A percentile compares a stretch with the other conserved stretches of the same genome.
Conservation (phyloP, 2,329 filamentous ascomycete genomes). For the Phialophora chinensis region DNA sequence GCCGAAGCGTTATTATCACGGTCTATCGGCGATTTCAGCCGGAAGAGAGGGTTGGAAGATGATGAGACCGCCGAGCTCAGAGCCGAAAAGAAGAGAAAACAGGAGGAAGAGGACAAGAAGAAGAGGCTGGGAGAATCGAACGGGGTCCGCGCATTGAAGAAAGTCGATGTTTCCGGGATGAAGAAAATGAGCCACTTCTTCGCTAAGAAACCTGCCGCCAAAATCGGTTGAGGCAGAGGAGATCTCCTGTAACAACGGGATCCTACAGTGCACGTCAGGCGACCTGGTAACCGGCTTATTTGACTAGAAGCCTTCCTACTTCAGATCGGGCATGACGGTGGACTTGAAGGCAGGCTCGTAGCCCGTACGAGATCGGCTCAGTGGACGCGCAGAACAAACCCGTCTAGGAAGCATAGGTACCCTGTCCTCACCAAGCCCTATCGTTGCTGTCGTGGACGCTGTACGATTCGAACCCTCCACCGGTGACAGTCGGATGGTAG, state of each 20-base stretch:
- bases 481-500: background rate
- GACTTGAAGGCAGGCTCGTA: no score
- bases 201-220: constrained; percentile 60
- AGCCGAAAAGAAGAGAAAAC: constrained; percentile 80
- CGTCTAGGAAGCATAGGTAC: background rate
- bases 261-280: no score
- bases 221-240: constrained; percentile 2
- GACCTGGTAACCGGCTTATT: background rate
- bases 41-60: constrained; percentile 53
- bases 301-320: no score
- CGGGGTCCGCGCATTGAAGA: constrained; percentile 80
- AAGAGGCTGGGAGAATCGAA: constrained; percentile 77
- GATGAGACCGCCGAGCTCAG: constrained; percentile 54
- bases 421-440: background rate
- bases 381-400: no score
- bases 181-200: constrained; percentile 97
- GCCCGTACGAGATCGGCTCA: no score
- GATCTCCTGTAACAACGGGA: background rate
- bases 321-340: no score
- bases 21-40: constrained; percentile 56
- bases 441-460: background rate
- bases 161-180: constrained; percentile 92
- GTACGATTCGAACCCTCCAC: background rate
- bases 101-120: constrained; percentile 86
- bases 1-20: constrained; percentile 73